A percentile compares a stretch with the other conserved stretches of the same genome.
Evolutionary conservation across 192 early-diverging fungal genomes (phyloP).

Genomic region (Podila horticola): DNA sequence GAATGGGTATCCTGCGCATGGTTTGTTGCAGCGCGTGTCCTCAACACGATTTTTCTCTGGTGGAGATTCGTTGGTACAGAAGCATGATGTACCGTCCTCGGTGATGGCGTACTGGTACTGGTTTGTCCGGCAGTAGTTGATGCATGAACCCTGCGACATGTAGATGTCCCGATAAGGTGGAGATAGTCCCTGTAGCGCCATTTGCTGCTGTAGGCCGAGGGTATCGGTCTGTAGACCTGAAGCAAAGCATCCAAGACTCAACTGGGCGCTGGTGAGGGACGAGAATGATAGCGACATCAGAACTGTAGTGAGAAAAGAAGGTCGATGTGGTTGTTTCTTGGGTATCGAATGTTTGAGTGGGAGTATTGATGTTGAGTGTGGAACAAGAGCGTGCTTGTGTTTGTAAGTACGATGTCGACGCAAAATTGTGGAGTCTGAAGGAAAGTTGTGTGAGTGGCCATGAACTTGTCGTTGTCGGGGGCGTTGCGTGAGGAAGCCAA

Average conservation of each 20-base stretch:
- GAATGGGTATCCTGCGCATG: slow-evolving; percentile 29
- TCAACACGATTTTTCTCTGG: slow-evolving; percentile 10
- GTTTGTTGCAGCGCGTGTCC: slow-evolving; percentile 8
- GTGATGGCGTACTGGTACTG: slow-evolving; percentile 12
- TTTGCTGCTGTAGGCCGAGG: neutral
- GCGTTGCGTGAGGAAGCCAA: too few species aligned
- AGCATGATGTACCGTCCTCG: slow-evolving; percentile 7
- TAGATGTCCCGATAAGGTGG: slow-evolving; percentile 19
- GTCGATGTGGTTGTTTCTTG: neutral
- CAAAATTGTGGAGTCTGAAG: too few species aligned
- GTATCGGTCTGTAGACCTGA: neutral
- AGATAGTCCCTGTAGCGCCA: neutral
- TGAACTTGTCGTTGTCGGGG: too few species aligned
- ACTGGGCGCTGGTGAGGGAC: neutral
- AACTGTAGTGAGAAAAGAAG: neutral
- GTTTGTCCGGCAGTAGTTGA: slow-evolving; percentile 14
- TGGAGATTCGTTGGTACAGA: slow-evolving; percentile 11
- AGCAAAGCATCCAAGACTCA: neutral
- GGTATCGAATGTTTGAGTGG: too few species aligned
- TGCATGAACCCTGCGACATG: slow-evolving; percentile 32
- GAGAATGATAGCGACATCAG: neutral
- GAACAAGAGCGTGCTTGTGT: too few species aligned
- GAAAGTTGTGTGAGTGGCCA: too few species aligned
- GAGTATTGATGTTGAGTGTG: too few species aligned
- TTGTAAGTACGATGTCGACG: too few species aligned